A percentile compares a stretch with the other conserved stretches of the same genome.
phyloP scores from a whole-genome alignment of 2,329 filamentous ascomycete genomes.

The Exophiala oligosperma region DNA sequence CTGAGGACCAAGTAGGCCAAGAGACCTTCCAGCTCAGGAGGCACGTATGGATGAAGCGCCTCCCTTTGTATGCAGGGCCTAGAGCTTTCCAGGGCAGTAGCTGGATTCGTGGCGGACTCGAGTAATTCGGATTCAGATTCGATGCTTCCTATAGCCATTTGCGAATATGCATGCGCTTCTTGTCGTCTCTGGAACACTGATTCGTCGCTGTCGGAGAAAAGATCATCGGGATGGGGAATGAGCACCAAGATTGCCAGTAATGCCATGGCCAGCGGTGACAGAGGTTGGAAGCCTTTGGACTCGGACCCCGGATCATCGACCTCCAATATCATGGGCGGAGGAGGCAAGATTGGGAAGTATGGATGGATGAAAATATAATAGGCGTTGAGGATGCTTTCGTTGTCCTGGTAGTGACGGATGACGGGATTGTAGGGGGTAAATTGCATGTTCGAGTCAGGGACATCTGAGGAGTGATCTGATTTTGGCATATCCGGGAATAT shows the following conservation, averaged over 20 bases:
- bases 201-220: background rate
- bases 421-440: background rate
- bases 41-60: constrained; percentile 5
- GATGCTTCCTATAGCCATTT: constrained; percentile 10
- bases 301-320: constrained; percentile 3
- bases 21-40: constrained; percentile 6
- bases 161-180: constrained; percentile 4
- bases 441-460: background rate
- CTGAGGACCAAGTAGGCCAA: constrained; percentile 5
- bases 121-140: constrained; percentile 14
- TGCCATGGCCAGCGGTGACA: constrained; percentile 9
- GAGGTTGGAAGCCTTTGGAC: constrained; percentile 9
- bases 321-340: background rate
- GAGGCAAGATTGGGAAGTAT: constrained; percentile 15
- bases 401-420: constrained; percentile 2
- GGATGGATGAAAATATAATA: constrained; percentile 16
- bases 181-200: constrained; percentile 5
- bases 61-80: constrained; percentile 3
- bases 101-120: constrained; percentile 3
- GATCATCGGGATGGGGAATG: constrained; percentile 12
- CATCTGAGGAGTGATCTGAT: background rate
- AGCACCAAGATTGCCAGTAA: constrained; percentile 10
- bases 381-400: constrained; percentile 10
- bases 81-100: constrained; percentile 1
- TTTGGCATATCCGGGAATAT: constrained; percentile 2